phyloP scores from a whole-genome alignment of 2,329 filamentous ascomycete genomes.

The Clonostachys byssicola region DNA sequence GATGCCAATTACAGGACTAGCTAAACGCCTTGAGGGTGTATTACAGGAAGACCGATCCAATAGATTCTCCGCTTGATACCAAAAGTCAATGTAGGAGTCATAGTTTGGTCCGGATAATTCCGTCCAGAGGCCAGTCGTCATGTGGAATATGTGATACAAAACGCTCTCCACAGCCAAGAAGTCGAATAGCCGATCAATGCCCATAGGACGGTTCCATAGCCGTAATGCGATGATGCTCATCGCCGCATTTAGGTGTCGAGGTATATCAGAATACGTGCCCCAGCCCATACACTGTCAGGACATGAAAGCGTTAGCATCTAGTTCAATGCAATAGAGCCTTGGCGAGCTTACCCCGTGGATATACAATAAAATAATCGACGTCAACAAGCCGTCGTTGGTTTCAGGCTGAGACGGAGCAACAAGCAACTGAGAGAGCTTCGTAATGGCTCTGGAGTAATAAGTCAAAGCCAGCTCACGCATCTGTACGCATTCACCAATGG shows the following conservation, averaged over 20 bases:
- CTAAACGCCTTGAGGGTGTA: conserved; percentile 4
- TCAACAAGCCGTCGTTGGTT: conserved; percentile 12
- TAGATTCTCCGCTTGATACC: conserved; percentile 8
- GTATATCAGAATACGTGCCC: conserved; percentile 10
- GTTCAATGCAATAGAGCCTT: too few species aligned
- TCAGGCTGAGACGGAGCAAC: conserved; percentile 5
- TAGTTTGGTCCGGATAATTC: conserved; percentile 2
- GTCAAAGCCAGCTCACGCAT: conserved; percentile 12
- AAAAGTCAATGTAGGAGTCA: conserved; percentile 9
- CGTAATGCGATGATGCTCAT: conserved; percentile 9
- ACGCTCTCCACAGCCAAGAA: conserved; percentile 13
- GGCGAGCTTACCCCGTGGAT: conserved; percentile 12
- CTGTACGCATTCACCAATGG: conserved; percentile 5
- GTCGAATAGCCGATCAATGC: conserved; percentile 10
- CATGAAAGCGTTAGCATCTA: too few species aligned
- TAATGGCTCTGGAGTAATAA: conserved; percentile 13
- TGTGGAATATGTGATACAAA: conserved; percentile 12
- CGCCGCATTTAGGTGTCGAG: conserved; percentile 11
- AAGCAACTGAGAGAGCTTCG: conserved; percentile 9
- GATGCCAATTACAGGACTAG: conserved; percentile 14
- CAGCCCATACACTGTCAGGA: conserved; percentile 9
- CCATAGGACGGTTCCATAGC: conserved; percentile 2
- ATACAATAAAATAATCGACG: conserved; percentile 16
- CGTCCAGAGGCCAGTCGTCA: conserved; percentile 12
- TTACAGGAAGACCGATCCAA: conserved; percentile 6